phyloP scores from a whole-genome alignment of 2,329 filamentous ascomycete genomes.

The Fusarium nurragi region DNA sequence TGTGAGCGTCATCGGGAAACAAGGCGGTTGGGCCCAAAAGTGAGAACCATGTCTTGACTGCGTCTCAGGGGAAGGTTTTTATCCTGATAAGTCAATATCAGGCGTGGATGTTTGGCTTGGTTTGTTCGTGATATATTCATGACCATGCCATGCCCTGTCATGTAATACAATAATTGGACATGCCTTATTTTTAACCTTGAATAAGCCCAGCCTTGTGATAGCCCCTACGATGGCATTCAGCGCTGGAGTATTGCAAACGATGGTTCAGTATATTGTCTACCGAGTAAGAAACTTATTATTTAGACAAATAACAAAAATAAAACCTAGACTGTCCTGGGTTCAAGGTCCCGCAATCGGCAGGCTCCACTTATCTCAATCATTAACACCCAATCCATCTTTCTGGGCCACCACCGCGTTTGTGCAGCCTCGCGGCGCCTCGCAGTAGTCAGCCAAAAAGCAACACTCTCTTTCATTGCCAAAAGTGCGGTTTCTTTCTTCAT shows the following conservation, averaged over 20 bases:
- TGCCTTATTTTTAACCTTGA: not conserved
- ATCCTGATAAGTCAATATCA: constrained; percentile 32
- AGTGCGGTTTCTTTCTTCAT: constrained; percentile 13
- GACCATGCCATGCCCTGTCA: constrained; percentile 7
- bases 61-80: constrained; percentile 8
- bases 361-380: constrained; percentile 11
- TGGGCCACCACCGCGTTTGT: constrained; percentile 35
- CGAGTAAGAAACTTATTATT: not conserved
- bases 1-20: constrained; percentile 18
- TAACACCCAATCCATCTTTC: constrained; percentile 9
- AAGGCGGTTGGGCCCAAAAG: constrained; percentile 10
- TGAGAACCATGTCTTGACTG: constrained; percentile 6
- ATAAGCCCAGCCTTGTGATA: constrained; percentile 15
- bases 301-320: not conserved
- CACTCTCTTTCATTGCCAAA: constrained; percentile 12
- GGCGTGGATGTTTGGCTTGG: not conserved
- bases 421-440: constrained; percentile 37
- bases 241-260: not conserved
- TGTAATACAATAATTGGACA: constrained; percentile 15
- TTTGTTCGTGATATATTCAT: constrained; percentile 2
- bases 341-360: not conserved
- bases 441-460: constrained; percentile 20
- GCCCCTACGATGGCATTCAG: not conserved
- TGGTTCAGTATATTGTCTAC: not conserved
- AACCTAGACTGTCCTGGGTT: not conserved